A percentile compares a stretch with the other conserved stretches of the same genome.
Conservation (phyloP, 139 green algal genomes). For the Raphidocelis subcapitata region DNA sequence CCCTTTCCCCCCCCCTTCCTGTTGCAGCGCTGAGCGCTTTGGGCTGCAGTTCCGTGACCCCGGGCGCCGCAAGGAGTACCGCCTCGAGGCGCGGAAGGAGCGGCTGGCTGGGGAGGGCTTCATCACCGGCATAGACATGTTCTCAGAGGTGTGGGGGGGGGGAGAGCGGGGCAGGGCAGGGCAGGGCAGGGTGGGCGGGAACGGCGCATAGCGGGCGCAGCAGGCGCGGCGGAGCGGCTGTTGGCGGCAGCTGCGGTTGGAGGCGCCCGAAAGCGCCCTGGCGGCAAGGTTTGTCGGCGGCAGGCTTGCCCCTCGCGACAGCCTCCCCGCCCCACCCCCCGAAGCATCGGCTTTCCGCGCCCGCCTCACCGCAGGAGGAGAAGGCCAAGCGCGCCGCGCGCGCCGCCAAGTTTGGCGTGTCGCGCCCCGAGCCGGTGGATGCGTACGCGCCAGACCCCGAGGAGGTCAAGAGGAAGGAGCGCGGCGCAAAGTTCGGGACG, state of each 20-base stretch:
- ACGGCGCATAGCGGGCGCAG: neutral
- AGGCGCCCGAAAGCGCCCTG: no score
- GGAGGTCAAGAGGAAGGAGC: no score
- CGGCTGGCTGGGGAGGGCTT: slow-evolving; percentile 46
- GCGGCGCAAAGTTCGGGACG: no score
- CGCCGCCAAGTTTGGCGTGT: slow-evolving; percentile 51
- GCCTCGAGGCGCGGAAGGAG: slow-evolving; percentile 36
- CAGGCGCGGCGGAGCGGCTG: neutral
- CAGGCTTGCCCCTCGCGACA: neutral
- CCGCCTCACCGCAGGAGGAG: slow-evolving; percentile 71
- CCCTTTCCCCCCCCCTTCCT: neutral
- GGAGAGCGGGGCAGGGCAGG: neutral
- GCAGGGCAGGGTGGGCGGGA: neutral
- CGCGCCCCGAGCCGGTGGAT: neutral
- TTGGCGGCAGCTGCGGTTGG: neutral
- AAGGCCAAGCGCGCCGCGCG: slow-evolving; percentile 49
- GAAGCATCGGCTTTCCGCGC: neutral
- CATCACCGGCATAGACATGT: slow-evolving; percentile 70
- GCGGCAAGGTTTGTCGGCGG: no score
- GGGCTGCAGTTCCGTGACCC: slow-evolving; percentile 54
- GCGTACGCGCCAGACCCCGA: slow-evolving; percentile 19
- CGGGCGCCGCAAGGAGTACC: slow-evolving; percentile 40
- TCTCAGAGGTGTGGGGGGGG: slow-evolving; percentile 40
- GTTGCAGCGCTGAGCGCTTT: slow-evolving; percentile 65
- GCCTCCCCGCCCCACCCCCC: neutral